phyloP scores from a whole-genome alignment of 371 early-diverging fungal genomes.

The Mucor plumbeus region DNA sequence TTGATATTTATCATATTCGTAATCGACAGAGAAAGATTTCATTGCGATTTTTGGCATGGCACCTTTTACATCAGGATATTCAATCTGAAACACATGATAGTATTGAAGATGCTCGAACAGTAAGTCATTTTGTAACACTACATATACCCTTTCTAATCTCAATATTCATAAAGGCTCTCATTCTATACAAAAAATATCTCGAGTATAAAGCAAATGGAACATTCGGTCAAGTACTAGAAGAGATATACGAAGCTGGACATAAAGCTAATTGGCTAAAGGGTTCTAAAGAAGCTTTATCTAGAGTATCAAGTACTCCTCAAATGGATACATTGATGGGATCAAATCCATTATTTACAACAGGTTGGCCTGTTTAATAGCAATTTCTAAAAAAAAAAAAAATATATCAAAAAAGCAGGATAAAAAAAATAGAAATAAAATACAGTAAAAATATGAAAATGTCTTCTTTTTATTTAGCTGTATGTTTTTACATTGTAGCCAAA shows the following conservation, averaged over 20 bases:
- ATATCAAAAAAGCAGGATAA: background rate
- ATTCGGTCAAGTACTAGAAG: constrained; percentile 78
- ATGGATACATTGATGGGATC: constrained; percentile 16
- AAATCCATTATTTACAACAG: constrained; percentile 20
- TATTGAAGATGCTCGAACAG: constrained; percentile 91
- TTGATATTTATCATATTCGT: constrained; percentile 85
- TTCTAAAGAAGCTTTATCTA: constrained; percentile 31
- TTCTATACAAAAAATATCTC: constrained; percentile 80
- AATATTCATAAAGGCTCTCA: constrained; percentile 66
- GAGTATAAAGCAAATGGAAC: constrained; percentile 66
- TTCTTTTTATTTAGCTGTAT: background rate
- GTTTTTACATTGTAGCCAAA: background rate
- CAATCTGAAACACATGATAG: constrained; percentile 91
- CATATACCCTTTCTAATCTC: background rate
- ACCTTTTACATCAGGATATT: constrained; percentile 81
- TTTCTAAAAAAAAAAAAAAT: too few relatives aligned
- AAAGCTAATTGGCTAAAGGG: constrained; percentile 65
- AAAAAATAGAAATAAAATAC: constrained; percentile 5
- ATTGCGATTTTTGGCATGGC: constrained; percentile 92
- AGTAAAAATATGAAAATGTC: constrained; percentile 5
- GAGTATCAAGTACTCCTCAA: constrained; percentile 28
- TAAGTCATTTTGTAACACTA: constrained; percentile 29
- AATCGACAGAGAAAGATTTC: constrained; percentile 83
- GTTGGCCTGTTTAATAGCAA: constrained; percentile 16
- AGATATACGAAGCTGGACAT: constrained; percentile 83